A percentile compares a stretch with the other conserved stretches of the same genome.
Evolutionary conservation across 257 asterid genomes (phyloP).

Genomic region (Solanum peruvianum): DNA sequence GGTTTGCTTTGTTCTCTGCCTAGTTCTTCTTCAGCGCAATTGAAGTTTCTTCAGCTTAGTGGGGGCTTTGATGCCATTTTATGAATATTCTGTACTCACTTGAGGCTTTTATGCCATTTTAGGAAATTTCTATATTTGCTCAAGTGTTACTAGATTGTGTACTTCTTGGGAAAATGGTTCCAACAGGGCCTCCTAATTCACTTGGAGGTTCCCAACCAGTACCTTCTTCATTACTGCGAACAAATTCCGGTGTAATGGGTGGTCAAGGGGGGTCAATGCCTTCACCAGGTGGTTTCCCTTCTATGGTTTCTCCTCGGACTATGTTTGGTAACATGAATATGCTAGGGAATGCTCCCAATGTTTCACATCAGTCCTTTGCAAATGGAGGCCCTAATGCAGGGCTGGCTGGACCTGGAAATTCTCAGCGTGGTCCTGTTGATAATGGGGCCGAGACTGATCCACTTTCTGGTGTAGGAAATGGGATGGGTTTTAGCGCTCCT

Average conservation of each 20-base stretch:
- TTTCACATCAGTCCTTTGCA: conserved; percentile 44
- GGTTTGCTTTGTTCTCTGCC: background rate
- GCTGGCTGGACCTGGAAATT: conserved; percentile 36
- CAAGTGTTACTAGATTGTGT: conserved; percentile 3
- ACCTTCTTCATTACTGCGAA: conserved; percentile 41
- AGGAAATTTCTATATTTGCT: background rate
- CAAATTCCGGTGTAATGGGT: conserved; percentile 48
- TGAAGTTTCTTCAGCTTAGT: background rate
- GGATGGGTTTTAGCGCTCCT: conserved; percentile 37
- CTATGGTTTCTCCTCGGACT: conserved; percentile 46
- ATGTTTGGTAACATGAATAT: conserved; percentile 41
- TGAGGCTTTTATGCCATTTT: background rate
- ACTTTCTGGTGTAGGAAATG: conserved; percentile 33
- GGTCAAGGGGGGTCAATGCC: conserved; percentile 63
- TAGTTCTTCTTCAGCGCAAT: background rate
- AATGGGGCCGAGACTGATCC: conserved; percentile 44
- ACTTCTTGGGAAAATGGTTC: conserved; percentile 35
- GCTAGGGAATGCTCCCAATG: conserved; percentile 47
- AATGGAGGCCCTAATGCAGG: conserved; percentile 45
- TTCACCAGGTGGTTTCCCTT: conserved; percentile 35
- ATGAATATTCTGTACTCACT: background rate
- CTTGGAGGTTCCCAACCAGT: conserved; percentile 39
- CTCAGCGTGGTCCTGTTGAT: conserved; percentile 38
- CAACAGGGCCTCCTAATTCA: conserved; percentile 55
- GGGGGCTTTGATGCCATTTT: background rate